Evolutionary conservation across 1,284 basidiomycete species (phyloP).

Genomic region (Hemileccinum hortonii): DNA sequence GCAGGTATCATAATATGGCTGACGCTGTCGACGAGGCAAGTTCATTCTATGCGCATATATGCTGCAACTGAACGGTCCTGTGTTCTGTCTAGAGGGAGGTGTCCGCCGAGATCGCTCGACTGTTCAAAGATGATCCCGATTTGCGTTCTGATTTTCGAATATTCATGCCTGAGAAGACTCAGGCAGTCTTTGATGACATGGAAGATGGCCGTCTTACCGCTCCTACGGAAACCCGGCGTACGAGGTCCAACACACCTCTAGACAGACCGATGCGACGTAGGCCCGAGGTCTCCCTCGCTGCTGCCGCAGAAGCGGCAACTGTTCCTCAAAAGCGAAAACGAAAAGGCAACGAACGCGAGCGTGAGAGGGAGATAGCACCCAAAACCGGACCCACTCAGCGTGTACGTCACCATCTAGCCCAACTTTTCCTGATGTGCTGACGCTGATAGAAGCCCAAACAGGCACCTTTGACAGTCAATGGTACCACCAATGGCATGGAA

Average conservation of each 20-base stretch:
- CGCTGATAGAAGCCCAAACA: slow-evolving; percentile 22
- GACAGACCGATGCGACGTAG: slow-evolving; percentile 28
- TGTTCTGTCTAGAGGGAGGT: slow-evolving; percentile 59
- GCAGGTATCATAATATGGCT: slow-evolving; percentile 56
- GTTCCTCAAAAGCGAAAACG: slow-evolving; percentile 66
- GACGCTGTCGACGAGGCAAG: slow-evolving; percentile 74
- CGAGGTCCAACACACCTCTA: slow-evolving; percentile 28
- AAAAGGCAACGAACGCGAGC: slow-evolving; percentile 44
- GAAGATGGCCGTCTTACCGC: slow-evolving; percentile 29
- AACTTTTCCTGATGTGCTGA: slow-evolving; percentile 3
- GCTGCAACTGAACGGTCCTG: slow-evolving; percentile 38
- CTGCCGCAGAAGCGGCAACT: slow-evolving; percentile 30
- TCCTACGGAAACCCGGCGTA: slow-evolving; percentile 25
- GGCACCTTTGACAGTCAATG: slow-evolving; percentile 20
- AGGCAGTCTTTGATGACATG: slow-evolving; percentile 48
- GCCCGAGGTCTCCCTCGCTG: slow-evolving; percentile 32
- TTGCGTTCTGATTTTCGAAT: slow-evolving; percentile 89
- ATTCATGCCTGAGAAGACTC: slow-evolving; percentile 78
- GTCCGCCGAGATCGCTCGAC: slow-evolving; percentile 77
- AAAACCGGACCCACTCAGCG: slow-evolving; percentile 26
- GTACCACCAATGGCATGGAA: slow-evolving; percentile 20
- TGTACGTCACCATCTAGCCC: slow-evolving; percentile 15
- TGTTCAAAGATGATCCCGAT: slow-evolving; percentile 90
- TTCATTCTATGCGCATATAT: slow-evolving; percentile 9
- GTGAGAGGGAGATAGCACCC: slow-evolving; percentile 29